phyloP scores from a whole-genome alignment of 345 rosid genomes.

The Citrus mangshanensis region DNA sequence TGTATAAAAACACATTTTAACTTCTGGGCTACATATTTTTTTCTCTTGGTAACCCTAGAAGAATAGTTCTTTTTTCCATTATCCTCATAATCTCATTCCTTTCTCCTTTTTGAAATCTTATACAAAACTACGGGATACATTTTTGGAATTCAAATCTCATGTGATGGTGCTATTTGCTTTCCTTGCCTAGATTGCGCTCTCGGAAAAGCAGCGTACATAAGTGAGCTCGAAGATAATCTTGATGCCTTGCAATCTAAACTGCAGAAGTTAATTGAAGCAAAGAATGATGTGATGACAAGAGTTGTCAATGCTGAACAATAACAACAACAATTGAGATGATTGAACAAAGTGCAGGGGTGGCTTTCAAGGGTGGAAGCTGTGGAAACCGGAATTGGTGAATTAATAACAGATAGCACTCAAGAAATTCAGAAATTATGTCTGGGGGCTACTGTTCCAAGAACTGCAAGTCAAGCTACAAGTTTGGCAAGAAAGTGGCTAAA shows the following conservation, averaged over 20 bases:
- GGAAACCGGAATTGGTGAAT: neutral
- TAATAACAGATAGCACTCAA: neutral
- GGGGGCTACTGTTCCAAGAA: neutral
- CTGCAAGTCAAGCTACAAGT: conserved; percentile 22
- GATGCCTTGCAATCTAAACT: neutral
- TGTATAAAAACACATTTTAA: no score
- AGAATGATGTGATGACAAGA: neutral
- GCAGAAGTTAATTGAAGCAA: neutral
- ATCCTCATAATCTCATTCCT: no score
- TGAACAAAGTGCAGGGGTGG: neutral
- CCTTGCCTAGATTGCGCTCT: neutral
- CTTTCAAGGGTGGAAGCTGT: neutral
- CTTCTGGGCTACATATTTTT: no score
- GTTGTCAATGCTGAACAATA: neutral
- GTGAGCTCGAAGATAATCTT: neutral
- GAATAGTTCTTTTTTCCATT: no score
- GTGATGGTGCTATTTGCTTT: neutral
- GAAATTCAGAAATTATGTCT: neutral
- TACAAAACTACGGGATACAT: neutral
- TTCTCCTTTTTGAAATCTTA: neutral
- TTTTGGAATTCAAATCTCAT: neutral
- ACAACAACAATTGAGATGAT: neutral
- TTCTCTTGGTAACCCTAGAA: no score
- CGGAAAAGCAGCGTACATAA: neutral
- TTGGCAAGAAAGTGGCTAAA: neutral